A percentile compares a stretch with the other conserved stretches of the same genome.
Conservation (phyloP, 495 filamentous ascomycete species). For the Neurospora sp. region DNA sequence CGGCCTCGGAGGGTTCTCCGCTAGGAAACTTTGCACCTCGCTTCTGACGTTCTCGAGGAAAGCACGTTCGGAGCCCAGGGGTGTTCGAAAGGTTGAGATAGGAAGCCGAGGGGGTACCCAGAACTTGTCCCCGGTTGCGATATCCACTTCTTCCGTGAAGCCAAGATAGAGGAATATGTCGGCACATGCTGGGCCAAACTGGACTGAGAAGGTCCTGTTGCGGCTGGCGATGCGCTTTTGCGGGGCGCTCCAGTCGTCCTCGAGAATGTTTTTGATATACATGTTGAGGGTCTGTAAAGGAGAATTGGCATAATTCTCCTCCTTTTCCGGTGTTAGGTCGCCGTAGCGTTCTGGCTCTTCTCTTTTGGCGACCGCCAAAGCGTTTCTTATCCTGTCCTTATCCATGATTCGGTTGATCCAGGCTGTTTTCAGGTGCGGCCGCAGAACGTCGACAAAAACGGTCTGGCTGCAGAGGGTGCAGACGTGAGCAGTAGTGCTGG, state of each 20-base stretch:
- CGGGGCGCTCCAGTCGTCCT: slow-evolving; percentile 21
- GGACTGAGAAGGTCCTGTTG: slow-evolving; percentile 63
- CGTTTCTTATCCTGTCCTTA: slow-evolving; percentile 36
- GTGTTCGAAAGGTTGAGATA: slow-evolving; percentile 12
- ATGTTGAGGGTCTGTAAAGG: slow-evolving; percentile 46
- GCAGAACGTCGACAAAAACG: slow-evolving; percentile 35
- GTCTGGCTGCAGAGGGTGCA: slow-evolving; percentile 42
- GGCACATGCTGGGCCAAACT: slow-evolving; percentile 56
- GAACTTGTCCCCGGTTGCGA: slow-evolving; percentile 10
- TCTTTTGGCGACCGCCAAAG: slow-evolving; percentile 41
- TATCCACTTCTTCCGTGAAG: slow-evolving; percentile 33
- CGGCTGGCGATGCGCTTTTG: slow-evolving; percentile 49
- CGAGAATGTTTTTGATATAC: slow-evolving; percentile 54
- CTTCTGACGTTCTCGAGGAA: slow-evolving; percentile 25
- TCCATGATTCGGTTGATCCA: slow-evolving; percentile 49
- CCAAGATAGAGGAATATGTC: slow-evolving; percentile 53
- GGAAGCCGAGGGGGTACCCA: slow-evolving; percentile 17
- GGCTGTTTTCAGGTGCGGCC: slow-evolving; percentile 39
- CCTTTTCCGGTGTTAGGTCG: slow-evolving; percentile 26
- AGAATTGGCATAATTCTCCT: slow-evolving; percentile 34
- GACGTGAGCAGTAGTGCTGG: slow-evolving; percentile 28
- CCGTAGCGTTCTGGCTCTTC: slow-evolving; percentile 50
- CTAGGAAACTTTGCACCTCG: slow-evolving; percentile 24
- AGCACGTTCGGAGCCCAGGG: slow-evolving; percentile 14
- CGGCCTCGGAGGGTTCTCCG: slow-evolving; percentile 2